These are phyloP conservation scores for Diaporthe citri DNA, from an alignment of 2,329 filamentous ascomycete species.

Conservation along the genomic window DNA sequence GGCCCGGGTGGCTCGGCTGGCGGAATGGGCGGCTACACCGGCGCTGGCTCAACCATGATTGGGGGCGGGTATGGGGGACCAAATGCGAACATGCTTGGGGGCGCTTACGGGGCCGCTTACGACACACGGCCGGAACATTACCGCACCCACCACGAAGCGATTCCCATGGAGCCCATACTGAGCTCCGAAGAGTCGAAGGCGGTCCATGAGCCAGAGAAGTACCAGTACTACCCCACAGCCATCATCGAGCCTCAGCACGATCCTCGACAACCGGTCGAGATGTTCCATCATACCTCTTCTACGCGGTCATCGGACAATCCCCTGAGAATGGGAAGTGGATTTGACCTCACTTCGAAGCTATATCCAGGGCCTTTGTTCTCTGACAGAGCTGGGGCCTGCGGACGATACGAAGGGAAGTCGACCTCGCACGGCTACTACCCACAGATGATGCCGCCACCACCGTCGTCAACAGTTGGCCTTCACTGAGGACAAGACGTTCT, in stretches of 20 bases:
- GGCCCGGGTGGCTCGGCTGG: constrained; percentile 75
- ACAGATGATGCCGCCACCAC: constrained; percentile 58
- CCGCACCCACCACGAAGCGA: constrained; percentile 61
- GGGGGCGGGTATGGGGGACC: constrained; percentile 54
- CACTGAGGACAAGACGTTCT: constrained; percentile 45
- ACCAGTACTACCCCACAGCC: constrained; percentile 66
- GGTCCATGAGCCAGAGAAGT: constrained; percentile 62
- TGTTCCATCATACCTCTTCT: constrained; percentile 56
- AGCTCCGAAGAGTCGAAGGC: constrained; percentile 64
- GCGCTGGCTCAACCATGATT: constrained; percentile 52
- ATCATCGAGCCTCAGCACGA: constrained; percentile 64
- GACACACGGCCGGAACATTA: constrained; percentile 58
- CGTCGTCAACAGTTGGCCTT: constrained; percentile 52
- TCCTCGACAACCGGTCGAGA: constrained; percentile 59
- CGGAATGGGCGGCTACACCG: constrained; percentile 64
- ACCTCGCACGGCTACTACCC: constrained; percentile 68
- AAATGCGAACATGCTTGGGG: constrained; percentile 55
- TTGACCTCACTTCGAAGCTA: constrained; percentile 56
- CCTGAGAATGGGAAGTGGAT: constrained; percentile 48
- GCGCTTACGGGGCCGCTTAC: constrained; percentile 53
- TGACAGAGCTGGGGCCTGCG: constrained; percentile 53
- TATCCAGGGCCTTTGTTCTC: constrained; percentile 57
- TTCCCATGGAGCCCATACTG: constrained; percentile 65
- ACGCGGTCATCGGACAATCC: constrained; percentile 50
- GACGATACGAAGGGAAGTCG: constrained; percentile 66